Conservation (phyloP, 176 grass and related monocot genomes). For the Raddia guianensis region DNA sequence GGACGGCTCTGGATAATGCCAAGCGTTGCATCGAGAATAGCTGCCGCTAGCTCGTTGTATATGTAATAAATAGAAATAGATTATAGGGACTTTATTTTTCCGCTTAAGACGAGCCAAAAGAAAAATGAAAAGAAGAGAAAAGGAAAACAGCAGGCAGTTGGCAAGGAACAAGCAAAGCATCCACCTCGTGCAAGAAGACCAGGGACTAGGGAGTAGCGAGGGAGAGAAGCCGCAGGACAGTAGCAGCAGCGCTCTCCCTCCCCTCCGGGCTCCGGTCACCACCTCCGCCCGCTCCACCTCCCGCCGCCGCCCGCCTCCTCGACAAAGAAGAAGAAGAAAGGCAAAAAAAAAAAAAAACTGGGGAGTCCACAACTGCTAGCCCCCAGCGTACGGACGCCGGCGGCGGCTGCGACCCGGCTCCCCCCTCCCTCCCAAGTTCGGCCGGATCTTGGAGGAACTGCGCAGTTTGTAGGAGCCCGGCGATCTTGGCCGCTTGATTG, state of each 20-base stretch:
- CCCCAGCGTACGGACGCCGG: not conserved
- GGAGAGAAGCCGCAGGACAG: not conserved
- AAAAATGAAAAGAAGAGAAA: not conserved
- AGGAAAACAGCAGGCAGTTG: not conserved
- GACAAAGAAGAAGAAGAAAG: not conserved
- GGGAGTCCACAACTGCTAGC: not conserved
- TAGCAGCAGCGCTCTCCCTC: not conserved
- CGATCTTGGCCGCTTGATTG: not conserved
- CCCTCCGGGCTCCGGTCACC: no score
- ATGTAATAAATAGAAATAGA: no score
- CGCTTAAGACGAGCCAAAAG: not conserved
- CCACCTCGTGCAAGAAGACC: not conserved
- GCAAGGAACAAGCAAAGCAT: not conserved
- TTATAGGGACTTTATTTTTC: no score
- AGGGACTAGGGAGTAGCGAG: not conserved
- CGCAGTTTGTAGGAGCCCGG: not conserved
- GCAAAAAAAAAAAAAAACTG: not conserved
- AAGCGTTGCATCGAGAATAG: no score
- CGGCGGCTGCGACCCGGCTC: not conserved
- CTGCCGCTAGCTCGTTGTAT: no score
- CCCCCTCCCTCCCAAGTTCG: not conserved
- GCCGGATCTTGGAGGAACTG: constrained; percentile 33
- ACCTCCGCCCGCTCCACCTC: not conserved
- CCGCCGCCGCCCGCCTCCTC: not conserved
- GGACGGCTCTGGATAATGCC: no score